Base-by-base conservation (phyloP, 129 eudicot genomes). In the Cynara cardunculus region DNA sequence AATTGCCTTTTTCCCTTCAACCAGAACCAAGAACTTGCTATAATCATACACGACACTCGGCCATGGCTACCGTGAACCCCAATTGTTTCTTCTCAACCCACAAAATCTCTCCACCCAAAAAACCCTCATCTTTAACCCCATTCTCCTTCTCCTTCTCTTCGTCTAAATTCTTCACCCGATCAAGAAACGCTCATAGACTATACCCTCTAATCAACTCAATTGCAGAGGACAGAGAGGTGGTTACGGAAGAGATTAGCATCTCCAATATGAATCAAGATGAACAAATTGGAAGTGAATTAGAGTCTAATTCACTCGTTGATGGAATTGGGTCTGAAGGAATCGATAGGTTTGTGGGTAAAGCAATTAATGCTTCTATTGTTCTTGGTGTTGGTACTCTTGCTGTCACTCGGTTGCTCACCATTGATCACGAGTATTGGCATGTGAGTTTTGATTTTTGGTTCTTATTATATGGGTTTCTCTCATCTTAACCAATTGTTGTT, bases 341-440 rank as follows among this genome's bases (percentile, higher is more conserved):
- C 27, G 89, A 85, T 74, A 84, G 82, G 79, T 77, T 85, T 24
- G 70, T 76, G 41, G 79, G 84, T 75, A 84, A 84, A 72, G 90
- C 88, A 27, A 74, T 93, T 16, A 91, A 93, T 87, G 97, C 96
- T 71, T 68, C 92, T 7, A 91, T 93, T 82, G 98, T 93, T 77
- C 92, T 93, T 83, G 97, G 89, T 82, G 82, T 89, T 85, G 94
- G 96, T 74, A 78, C 94, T 71, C 79, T 93, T 81, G 96, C 91
- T 32, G 79, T 93, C 82, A 91, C 98, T 25, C 91, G 77, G 82
- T 80, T 93, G 92, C 94, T 93, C 86, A 86, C 98, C 65, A 91
- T 93, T 84, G 98, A 93, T 83, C 98, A 91, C 56, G 94, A 93
- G 34, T 91, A 77, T 77, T 93, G 97, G 97, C 97, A 93, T 70